phyloP scores from a whole-genome alignment of 805 yeast species.

The Limtongozyma cylindracea region DNA sequence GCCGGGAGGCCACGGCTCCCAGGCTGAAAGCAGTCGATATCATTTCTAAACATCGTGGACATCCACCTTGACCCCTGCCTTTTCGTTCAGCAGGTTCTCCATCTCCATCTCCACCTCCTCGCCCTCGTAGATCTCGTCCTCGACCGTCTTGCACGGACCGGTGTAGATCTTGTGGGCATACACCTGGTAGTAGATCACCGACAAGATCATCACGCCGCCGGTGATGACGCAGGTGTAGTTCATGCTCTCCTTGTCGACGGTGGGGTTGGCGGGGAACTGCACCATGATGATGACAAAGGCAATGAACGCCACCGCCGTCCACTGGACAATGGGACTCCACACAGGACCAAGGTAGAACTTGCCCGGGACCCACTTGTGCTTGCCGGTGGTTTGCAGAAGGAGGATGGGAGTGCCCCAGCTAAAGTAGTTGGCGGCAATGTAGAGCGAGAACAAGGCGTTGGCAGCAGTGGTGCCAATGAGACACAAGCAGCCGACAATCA shows the following conservation, averaged over 20 bases:
- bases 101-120: neutral
- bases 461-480: constrained; percentile 1
- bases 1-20: too few relatives aligned
- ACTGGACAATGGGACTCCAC: constrained; percentile 16
- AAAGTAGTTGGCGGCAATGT: constrained; percentile 1
- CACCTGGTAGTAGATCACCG: constrained; percentile 21
- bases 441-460: constrained; percentile 1
- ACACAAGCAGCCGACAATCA: constrained; percentile 1
- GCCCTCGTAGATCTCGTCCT: neutral
- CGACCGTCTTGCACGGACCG: constrained; percentile 20
- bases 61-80: too few relatives aligned
- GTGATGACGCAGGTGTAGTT: constrained; percentile 46
- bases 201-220: constrained; percentile 29
- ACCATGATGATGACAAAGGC: constrained; percentile 24
- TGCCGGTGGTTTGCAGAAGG: too few relatives aligned
- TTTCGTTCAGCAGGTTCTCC: too few relatives aligned
- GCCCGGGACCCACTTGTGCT: constrained; percentile 31
- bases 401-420: constrained; percentile 1
- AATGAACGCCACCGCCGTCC: constrained; percentile 22
- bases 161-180: constrained; percentile 27
- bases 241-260: constrained; percentile 23
- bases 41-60: too few relatives aligned
- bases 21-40: too few relatives aligned
- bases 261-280: constrained; percentile 29
- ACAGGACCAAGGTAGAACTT: constrained; percentile 33